These are phyloP conservation scores for Ceratocystis albifundus DNA, from an alignment of 2,329 filamentous ascomycete species.

Conservation along the genomic window DNA sequence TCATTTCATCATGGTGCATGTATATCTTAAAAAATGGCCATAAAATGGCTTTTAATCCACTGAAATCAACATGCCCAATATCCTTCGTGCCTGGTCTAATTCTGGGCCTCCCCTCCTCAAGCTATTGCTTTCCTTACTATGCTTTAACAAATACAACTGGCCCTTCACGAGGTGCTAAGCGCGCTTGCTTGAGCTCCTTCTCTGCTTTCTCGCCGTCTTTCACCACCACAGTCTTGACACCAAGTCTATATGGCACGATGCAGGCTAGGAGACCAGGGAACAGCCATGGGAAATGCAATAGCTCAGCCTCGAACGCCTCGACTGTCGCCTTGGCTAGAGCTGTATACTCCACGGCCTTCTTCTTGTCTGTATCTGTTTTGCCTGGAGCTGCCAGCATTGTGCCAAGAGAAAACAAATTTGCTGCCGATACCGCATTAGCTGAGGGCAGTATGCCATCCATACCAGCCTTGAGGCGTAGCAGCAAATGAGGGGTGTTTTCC, in stretches of 20 bases:
- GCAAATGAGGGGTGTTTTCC: conserved; percentile 51
- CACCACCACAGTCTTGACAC: conserved; percentile 38
- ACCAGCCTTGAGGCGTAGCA: conserved; percentile 84
- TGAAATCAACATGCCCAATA: too few relatives aligned
- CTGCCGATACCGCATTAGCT: conserved; percentile 74
- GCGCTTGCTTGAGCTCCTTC: conserved; percentile 13
- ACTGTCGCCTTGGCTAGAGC: conserved; percentile 60
- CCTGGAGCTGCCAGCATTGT: conserved; percentile 53
- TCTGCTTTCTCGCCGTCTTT: background rate
- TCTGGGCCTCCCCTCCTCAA: background rate
- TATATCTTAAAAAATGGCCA: background rate
- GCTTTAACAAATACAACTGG: conserved; percentile 15
- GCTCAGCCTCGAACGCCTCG: conserved; percentile 78
- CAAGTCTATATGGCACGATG: conserved; percentile 63
- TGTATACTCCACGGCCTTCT: conserved; percentile 36
- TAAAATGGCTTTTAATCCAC: background rate
- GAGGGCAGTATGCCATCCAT: conserved; percentile 90
- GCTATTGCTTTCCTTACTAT: background rate
- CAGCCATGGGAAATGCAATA: conserved; percentile 84
- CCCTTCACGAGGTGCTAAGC: conserved; percentile 9
- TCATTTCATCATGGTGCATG: background rate
- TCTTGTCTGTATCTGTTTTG: background rate
- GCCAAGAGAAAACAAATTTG: conserved; percentile 74
- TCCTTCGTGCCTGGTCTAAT: background rate
- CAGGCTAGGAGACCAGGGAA: conserved; percentile 69